A percentile compares a stretch with the other conserved stretches of the same genome.
These are phyloP conservation scores for Chalara sp. DNA, from an alignment of 2,329 filamentous ascomycete genomes.

Conservation along the genomic window DNA sequence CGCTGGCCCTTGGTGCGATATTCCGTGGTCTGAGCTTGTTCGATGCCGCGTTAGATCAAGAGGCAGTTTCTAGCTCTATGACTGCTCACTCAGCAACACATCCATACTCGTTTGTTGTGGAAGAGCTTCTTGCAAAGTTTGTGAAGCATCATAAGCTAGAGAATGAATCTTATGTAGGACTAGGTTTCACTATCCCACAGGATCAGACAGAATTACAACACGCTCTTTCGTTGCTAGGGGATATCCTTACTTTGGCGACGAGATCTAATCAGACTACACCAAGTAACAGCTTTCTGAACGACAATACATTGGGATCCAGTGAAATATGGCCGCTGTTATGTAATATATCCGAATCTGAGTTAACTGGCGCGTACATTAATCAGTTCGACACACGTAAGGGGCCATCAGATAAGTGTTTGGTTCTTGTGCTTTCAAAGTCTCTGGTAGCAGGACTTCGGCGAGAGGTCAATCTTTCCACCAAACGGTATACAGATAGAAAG, in stretches of 20 bases:
- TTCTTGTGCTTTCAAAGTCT: slow-evolving; percentile 15
- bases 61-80: neutral
- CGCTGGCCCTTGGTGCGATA: slow-evolving; percentile 18
- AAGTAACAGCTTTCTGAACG: slow-evolving; percentile 6
- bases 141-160: neutral
- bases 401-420: slow-evolving; percentile 15
- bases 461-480: slow-evolving; percentile 13
- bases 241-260: slow-evolving; percentile 1
- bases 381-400: neutral
- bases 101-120: slow-evolving; percentile 15
- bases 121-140: slow-evolving; percentile 9
- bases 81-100: neutral
- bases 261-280: slow-evolving; percentile 1
- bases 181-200: slow-evolving; percentile 1
- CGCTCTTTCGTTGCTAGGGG: neutral
- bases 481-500: neutral
- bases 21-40: slow-evolving; percentile 16
- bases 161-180: neutral
- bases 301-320: slow-evolving; percentile 1
- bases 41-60: slow-evolving; percentile 14
- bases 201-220: slow-evolving; percentile 1
- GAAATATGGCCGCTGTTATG: slow-evolving; percentile 15
- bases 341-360: slow-evolving; percentile 8
- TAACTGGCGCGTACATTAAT: slow-evolving; percentile 9
- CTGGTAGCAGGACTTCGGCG: slow-evolving; percentile 19